Evolutionary conservation across 352 stramenopile genomes (phyloP), one percentile per base, ranked within the genome.

Genomic region (Phytophthora quininea): DNA sequence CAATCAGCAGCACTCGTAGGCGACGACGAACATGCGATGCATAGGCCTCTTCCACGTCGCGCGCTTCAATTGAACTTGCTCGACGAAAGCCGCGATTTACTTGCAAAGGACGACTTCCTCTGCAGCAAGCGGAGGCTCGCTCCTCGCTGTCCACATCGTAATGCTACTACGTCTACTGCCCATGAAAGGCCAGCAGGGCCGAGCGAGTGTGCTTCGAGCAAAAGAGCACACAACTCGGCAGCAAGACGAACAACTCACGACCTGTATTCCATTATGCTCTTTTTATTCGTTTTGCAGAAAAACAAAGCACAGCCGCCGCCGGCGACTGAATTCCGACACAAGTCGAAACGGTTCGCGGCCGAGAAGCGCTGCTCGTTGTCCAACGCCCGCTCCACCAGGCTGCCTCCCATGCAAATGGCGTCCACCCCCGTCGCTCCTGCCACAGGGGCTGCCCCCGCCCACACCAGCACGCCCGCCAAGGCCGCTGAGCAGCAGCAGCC

Each of bases 351-450:
- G 9, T 24, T 49, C 43, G 14, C 3, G 43, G 29, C 38, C 4
- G 11, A 15, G 11, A 46, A 14, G 14, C 38, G 38, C 4, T 46
- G 38, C 38, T 46, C 4, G 37, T 14, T 1, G 7, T 43, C 37
- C 37, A 43, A 43, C 7, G 37, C 37, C 19, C 19, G 19, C 19
- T 24, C 19, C 15, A 24, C 11, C 4, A 19, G n/a, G 10, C 46
- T 19, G 29, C 33, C 52, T 5, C 32, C 32, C 10, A 74, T 72
- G 66, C 71, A 69, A 68, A 80, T 67, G 67, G 73, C 76, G 53
- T 69, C 73, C 27, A 76, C 68, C 14, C 62, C 71, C 8, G 48
- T 69, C 27, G 51, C 60, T 31, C 54, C 63, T 8, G 42, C 62
- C 2, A 42, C 50, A 8, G 40, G 53, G 10, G 51, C 59, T 32